These are phyloP conservation scores for Helichrysum umbraculigerum DNA, from an alignment of 129 eudicot genomes.

Conservation along the genomic window DNA sequence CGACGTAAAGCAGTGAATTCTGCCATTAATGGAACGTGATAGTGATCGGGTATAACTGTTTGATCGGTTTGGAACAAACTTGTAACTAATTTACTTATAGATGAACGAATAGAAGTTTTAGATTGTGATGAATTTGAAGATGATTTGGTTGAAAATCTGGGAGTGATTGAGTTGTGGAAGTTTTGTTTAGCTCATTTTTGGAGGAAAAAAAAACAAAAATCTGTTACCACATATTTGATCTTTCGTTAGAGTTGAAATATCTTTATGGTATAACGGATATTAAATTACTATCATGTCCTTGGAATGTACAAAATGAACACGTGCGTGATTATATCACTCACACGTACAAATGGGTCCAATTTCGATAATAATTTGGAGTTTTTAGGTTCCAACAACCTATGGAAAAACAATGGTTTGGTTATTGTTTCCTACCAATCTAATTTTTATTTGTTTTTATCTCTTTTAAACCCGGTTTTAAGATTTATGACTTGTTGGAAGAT, in stretches of 20 bases:
- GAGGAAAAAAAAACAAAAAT: slow-evolving; percentile 30
- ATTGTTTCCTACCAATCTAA: too few relatives aligned
- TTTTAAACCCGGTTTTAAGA: too few relatives aligned
- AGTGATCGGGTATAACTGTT: not conserved
- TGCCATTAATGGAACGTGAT: slow-evolving; percentile 14
- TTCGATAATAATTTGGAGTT: too few relatives aligned
- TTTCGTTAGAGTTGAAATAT: slow-evolving; percentile 21
- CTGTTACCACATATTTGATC: slow-evolving; percentile 51
- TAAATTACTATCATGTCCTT: slow-evolving; percentile 26
- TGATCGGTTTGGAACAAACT: slow-evolving; percentile 9
- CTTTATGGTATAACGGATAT: not conserved
- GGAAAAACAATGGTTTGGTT: too few relatives aligned
- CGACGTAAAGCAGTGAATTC: slow-evolving; percentile 31
- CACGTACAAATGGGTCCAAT: not conserved
- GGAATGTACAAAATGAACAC: not conserved
- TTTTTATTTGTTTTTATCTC: too few relatives aligned
- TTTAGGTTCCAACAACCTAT: too few relatives aligned
- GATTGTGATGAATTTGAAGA: slow-evolving; percentile 8
- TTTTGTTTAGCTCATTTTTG: slow-evolving; percentile 16
- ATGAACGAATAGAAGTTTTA: not conserved
- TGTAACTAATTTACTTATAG: not conserved
- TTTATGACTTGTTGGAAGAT: too few relatives aligned
- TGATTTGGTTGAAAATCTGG: slow-evolving; percentile 11
- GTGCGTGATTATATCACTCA: not conserved
- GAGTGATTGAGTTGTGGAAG: slow-evolving; percentile 35